Base-by-base conservation (phyloP, 495 filamentous ascomycete species). In the Penicillium canescens region DNA sequence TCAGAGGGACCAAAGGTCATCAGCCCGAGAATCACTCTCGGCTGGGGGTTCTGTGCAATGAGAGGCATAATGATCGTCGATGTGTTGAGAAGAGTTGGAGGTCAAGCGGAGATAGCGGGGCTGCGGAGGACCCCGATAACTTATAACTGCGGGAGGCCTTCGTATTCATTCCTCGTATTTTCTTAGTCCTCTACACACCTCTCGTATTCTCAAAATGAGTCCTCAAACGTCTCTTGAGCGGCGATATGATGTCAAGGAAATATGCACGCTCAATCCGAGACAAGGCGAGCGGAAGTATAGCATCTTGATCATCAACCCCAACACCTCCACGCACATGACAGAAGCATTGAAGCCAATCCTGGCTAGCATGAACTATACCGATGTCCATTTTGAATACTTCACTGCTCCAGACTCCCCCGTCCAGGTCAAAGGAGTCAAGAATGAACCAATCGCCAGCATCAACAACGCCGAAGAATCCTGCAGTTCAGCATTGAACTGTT, bases 241-340 rank as follows among this genome's bases (percentile, higher is more conserved):
- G 5, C 31, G 20, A 28, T 51, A 51, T 16, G 39, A 31, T n/a
- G 5, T 26, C 6, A 34, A n/a, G 4, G 26, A 51, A 11, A 43
- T 56, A 47, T 8, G 8, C 46, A 54, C 26, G 37, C 69, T 67
- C 60, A 44, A 57, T 33, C 28, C 63, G 50, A 36, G 41, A 38
- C 55, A 40, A 24, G 49, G 45, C 35, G 39, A 54, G 21, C 45
- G 52, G 6, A 51, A 54, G 36, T 63, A 73, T 55, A 62, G 59
- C 40, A 89, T 96, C 60, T 74, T 96, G 59, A 79, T 96, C 57
- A 83, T 97, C 68, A 97, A 98, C 62, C 93, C 93, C 31, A 98
- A 98, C 71, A 93, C 90, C 21, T 92, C 87, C 2, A 61, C 71
- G 36, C 77, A 82, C 42, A 97, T 98, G 92, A 97, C 92, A 0